Conservation (phyloP, 257 asterid species). For the Perilla frutescens region DNA sequence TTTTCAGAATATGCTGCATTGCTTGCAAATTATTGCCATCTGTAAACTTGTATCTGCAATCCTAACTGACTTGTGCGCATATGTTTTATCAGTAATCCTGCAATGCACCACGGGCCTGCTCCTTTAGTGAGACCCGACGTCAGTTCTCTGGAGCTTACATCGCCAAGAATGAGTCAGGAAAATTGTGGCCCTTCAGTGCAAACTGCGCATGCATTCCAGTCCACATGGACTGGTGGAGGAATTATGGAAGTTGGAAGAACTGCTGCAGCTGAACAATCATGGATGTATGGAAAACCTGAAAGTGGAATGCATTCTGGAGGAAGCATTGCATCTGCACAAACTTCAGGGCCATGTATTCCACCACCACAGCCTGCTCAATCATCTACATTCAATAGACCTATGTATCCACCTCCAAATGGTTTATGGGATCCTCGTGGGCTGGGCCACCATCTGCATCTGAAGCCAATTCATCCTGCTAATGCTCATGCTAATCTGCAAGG, state of each 20-base stretch:
- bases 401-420: conserved; percentile 66
- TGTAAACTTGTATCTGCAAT: conserved; percentile 20
- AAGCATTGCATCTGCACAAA: conserved; percentile 48
- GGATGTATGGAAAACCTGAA: conserved; percentile 60
- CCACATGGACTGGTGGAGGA: conserved; percentile 67
- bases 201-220: conserved; percentile 56
- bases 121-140: conserved; percentile 54
- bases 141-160: conserved; percentile 60
- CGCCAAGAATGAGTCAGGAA: conserved; percentile 76
- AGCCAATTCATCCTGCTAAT: conserved; percentile 50
- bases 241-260: conserved; percentile 55
- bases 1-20: conserved; percentile 14
- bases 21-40: conserved; percentile 10
- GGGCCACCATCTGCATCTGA: conserved; percentile 55
- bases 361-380: conserved; percentile 67
- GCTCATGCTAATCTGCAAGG: conserved; percentile 61
- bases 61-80: conserved; percentile 35
- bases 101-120: conserved; percentile 48
- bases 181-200: conserved; percentile 57
- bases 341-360: conserved; percentile 54
- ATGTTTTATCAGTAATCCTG: conserved; percentile 56
- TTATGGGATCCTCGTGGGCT: conserved; percentile 75
- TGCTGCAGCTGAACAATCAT: conserved; percentile 46
- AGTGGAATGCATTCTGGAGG: conserved; percentile 60
- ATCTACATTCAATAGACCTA: conserved; percentile 58